Evolutionary conservation across 2,329 filamentous ascomycete species (phyloP), one percentile per base, ranked within the genome.

Genomic region (Raffaelea deltoideospora): DNA sequence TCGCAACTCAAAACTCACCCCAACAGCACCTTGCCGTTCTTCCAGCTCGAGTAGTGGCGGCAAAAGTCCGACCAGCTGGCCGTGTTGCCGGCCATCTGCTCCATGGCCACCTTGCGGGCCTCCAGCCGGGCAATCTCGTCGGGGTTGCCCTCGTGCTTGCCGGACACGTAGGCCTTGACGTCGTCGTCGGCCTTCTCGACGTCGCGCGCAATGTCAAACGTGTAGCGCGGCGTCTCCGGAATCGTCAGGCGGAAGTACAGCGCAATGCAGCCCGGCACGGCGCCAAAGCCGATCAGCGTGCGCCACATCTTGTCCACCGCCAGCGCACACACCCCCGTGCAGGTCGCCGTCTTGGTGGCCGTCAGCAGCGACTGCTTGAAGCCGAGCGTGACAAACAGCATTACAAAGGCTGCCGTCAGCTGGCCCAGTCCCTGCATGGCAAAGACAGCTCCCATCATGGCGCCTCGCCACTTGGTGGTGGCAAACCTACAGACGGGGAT

Each of bases 301-400:
- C 83, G 72, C 83, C 83, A 90, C 79, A 87, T 87, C 66, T 85
- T 86, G 61, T 90, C 83, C 6, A 87, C 79, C 7, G 78, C 76
- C n/a, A 73, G 48, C 34, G 63, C 61, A 50, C 79, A 85, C 39
- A 65, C 69, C 20, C 70, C 76, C 19, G 63, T 63, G 48, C 84
- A 90, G 33, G 63, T 54, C 21, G 60, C 60, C 5, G 67, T 62
- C 5, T 59, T 61, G 21, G 61, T 51, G 13, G 72, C 69, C 1
- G 58, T 57, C 34, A 63, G 48, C 0, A 84, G 66, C 5, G 73
- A 71, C 14, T 67, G 59, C 56, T 75, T 79, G 65, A 84, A 86
- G 33, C 76, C 78, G 13, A 75, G 61, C 0, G 78, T 80, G 39
- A 81, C 69, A 48, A 87, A 81, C 33, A 90, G 63, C 54, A 83